Evolutionary conservation across 495 filamentous ascomycete genomes (phyloP).

Genomic region (Acidomyces sp.): DNA sequence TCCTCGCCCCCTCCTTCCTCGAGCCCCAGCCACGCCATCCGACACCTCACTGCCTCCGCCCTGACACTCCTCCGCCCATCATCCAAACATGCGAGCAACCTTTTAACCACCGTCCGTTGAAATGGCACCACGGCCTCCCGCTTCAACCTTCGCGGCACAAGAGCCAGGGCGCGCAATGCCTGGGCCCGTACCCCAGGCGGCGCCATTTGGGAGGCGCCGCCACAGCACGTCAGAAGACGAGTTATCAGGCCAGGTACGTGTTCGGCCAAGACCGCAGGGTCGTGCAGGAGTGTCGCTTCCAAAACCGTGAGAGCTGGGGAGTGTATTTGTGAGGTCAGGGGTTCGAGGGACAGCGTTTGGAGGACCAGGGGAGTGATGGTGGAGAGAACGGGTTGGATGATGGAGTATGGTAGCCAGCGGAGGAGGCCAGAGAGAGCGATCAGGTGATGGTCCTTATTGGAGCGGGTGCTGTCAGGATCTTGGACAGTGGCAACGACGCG

Average conservation of each 20-base stretch:
- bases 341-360: slow-evolving; percentile 51
- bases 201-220: slow-evolving; percentile 28
- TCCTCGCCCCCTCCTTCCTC: slow-evolving; percentile 50
- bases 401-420: slow-evolving; percentile 42
- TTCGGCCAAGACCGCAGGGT: slow-evolving; percentile 41
- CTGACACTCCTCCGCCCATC: slow-evolving; percentile 56
- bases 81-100: slow-evolving; percentile 44
- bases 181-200: slow-evolving; percentile 36
- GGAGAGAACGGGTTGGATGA: slow-evolving; percentile 48
- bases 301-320: slow-evolving; percentile 50
- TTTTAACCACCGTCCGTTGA: slow-evolving; percentile 41
- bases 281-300: slow-evolving; percentile 44
- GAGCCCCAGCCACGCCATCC: slow-evolving; percentile 52
- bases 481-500: slow-evolving; percentile 44
- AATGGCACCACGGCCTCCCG: slow-evolving; percentile 42
- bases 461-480: slow-evolving; percentile 30
- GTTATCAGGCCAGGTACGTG: slow-evolving; percentile 48
- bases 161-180: slow-evolving; percentile 43
- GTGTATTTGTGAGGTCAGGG: slow-evolving; percentile 38
- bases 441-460: slow-evolving; percentile 51
- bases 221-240: slow-evolving; percentile 37
- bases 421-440: slow-evolving; percentile 55
- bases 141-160: slow-evolving; percentile 37
- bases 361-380: slow-evolving; percentile 54
- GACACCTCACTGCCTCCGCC: slow-evolving; percentile 54